Percentiles rank a stretch among this genome's conserved stretches.
Evolutionary conservation across 495 filamentous ascomycete genomes (phyloP).

Genomic region (Aspergillus asperescens): DNA sequence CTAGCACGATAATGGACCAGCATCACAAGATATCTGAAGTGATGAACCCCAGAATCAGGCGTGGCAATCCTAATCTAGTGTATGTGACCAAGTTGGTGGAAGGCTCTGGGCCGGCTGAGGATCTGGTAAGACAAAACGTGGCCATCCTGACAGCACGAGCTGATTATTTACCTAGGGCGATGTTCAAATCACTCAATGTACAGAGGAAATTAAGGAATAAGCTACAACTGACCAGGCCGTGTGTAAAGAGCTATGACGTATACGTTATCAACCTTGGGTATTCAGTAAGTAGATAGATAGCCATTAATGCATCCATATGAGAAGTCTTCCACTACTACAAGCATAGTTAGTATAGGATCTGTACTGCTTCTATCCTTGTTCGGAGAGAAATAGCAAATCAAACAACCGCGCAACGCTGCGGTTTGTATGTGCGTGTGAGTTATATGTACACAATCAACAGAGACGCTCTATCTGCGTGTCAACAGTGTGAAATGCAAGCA

Average conservation of each 20-base stretch:
- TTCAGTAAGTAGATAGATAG: no score
- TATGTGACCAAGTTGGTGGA: constrained; percentile 56
- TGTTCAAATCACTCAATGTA: background rate
- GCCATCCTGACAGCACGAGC: background rate
- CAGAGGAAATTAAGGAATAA: no score
- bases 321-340: background rate
- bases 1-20: background rate
- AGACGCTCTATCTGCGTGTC: background rate
- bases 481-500: constrained; percentile 1
- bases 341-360: no score
- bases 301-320: no score
- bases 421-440: background rate
- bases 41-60: constrained; percentile 17
- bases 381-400: background rate
- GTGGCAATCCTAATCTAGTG: constrained; percentile 55
- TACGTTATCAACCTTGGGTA: no score
- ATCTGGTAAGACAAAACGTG: background rate
- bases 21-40: background rate
- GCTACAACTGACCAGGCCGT: no score
- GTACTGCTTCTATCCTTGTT: background rate
- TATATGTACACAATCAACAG: background rate
- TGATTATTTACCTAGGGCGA: background rate
- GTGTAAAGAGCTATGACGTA: no score
- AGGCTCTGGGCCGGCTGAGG: constrained; percentile 5
- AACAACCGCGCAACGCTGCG: background rate